Base-by-base conservation (phyloP, 1,284 basidiomycete genomes). In the Ganoderma leucocontextum region DNA sequence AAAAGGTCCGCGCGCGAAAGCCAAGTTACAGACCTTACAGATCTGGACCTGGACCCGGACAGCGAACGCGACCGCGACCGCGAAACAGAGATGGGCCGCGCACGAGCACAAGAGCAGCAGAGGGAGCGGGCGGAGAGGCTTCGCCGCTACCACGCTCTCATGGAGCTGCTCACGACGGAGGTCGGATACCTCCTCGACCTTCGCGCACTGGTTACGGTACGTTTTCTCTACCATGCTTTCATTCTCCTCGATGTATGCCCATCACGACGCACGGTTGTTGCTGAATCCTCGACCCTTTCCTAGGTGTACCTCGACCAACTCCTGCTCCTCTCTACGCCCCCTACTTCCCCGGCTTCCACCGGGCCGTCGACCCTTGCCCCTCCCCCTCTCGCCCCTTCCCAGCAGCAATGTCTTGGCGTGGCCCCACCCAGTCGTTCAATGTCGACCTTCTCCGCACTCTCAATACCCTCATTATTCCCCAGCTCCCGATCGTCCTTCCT, bases 161-260 rank as follows among this genome's bases (percentile, higher is more conserved):
- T 87, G 74, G 96, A 98, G 80, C 83, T 98, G 41, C 84, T 97
- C 41, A 86, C 89, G 69, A 96, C 95, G 0, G 96, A 98, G 81
- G 83, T 90, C 22, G 88, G 89, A 7, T 98, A 97, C 77, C 85
- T 95, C 15, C 80, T 86, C 63, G 94, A 96, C 78, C 79, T 98
- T 72, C 87, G 89, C 67, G 86, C 87, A 15, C 85, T 98, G 53
- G 91, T 95, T 58, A 87, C 86, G 72, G 94, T 94, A 78, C 73
- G 87, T 78, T 5, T 62, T 19, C 41, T 42, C 53, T 17, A 60
- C 52, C 66, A 44, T 42, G 29, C 57, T 35, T 39, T 65, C 57
- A 42, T 65, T 55, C 4, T 13, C 29, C 29, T 29, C 17, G 17
- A 35, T 55, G 52, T 17, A 10, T 19, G 15, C 61, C n/a, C 15